Conservation (phyloP, 768 basidiomycete genomes). For the Mycena albidolilacea region DNA sequence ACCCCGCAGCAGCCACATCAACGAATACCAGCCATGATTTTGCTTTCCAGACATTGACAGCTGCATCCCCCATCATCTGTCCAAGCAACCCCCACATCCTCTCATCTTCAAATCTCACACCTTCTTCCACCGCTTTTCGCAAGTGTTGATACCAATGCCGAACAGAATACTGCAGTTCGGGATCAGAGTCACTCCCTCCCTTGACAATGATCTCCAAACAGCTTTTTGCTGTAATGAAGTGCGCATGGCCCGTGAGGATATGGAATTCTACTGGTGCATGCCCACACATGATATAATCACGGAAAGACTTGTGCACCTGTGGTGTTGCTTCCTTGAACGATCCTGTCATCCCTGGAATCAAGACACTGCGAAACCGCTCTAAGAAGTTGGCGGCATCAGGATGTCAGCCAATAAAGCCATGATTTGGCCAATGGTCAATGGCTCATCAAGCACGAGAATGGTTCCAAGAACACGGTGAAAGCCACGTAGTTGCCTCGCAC, state of each 20-base stretch:
- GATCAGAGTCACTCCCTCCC: background rate
- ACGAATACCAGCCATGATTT: background rate
- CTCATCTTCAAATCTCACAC: background rate
- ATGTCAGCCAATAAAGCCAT: constrained; percentile 23
- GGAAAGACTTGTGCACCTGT: constrained; percentile 25
- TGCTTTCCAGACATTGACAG: constrained; percentile 11
- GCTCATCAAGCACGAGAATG: constrained; percentile 10
- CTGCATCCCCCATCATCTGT: constrained; percentile 11
- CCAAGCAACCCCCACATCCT: constrained; percentile 12
- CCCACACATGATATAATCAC: constrained; percentile 12
- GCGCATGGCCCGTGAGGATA: constrained; percentile 14
- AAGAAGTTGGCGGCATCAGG: background rate
- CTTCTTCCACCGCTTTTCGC: constrained; percentile 24
- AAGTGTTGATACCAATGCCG: constrained; percentile 16
- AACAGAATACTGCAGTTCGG: constrained; percentile 2
- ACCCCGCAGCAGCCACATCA: constrained; percentile 22
- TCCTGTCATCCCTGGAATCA: constrained; percentile 9
- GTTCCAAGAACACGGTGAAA: constrained; percentile 19
- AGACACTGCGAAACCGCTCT: constrained; percentile 17
- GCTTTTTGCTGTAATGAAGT: constrained; percentile 19
- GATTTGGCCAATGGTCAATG: constrained; percentile 18
- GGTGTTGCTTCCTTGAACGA: constrained; percentile 26
- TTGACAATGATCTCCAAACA: constrained; percentile 22
- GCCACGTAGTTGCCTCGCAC: background rate
- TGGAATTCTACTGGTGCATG: constrained; percentile 16